A percentile compares a stretch with the other conserved stretches of the same genome.
These are phyloP conservation scores for Schizosaccharomyces cryophilus DNA, from an alignment of 805 yeast genomes.

Conservation along the genomic window DNA sequence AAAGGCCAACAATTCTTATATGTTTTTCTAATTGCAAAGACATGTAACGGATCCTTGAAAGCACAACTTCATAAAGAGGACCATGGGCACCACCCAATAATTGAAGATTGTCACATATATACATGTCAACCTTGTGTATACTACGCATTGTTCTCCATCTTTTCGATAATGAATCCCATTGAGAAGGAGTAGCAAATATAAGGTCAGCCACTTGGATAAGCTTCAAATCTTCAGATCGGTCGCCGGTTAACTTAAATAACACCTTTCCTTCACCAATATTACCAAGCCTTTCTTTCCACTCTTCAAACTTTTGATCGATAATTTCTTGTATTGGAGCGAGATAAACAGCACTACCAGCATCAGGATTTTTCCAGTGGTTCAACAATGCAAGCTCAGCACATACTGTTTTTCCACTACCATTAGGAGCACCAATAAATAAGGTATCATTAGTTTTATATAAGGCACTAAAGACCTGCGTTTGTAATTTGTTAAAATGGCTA, in stretches of 20 bases:
- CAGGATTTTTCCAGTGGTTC: conserved; percentile 36
- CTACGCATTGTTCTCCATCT: conserved; percentile 60
- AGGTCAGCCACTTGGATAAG: conserved; percentile 38
- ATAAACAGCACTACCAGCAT: conserved; percentile 46
- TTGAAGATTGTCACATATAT: conserved; percentile 57
- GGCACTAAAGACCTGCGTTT: conserved; percentile 42
- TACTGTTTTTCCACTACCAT: conserved; percentile 52
- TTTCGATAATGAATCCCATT: conserved; percentile 48
- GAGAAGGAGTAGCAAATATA: conserved; percentile 52
- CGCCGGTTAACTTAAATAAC: conserved; percentile 35
- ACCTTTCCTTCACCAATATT: conserved; percentile 22
- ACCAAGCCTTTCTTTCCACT: conserved; percentile 31
- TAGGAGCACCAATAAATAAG: conserved; percentile 42
- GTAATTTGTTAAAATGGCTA: conserved; percentile 38
- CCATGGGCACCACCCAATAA: conserved; percentile 37
- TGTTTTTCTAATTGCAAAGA: conserved; percentile 34
- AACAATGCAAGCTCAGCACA: conserved; percentile 52
- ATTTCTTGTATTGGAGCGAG: conserved; percentile 37
- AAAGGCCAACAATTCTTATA: conserved; percentile 42
- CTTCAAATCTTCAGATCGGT: conserved; percentile 27
- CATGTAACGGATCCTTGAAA: conserved; percentile 51
- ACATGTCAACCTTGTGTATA: conserved; percentile 38
- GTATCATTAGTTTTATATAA: conserved; percentile 34
- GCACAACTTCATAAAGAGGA: conserved; percentile 36
- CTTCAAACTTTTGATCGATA: conserved; percentile 22